Evolutionary conservation across 2,329 filamentous ascomycete species (phyloP).

Genomic region (Pestalotiopsis sp.): DNA sequence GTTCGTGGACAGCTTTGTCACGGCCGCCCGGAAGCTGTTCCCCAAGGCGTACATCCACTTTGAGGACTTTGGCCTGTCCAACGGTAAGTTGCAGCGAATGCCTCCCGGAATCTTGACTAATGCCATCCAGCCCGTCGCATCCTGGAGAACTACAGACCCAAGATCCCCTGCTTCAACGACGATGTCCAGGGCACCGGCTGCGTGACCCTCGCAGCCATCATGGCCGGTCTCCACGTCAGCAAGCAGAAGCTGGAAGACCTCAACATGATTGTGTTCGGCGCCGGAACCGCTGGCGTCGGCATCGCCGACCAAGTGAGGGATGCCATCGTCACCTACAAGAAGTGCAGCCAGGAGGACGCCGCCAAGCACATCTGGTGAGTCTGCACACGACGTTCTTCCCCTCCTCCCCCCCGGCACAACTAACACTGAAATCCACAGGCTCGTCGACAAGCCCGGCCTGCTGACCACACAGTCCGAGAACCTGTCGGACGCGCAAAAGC

Average conservation of each 20-base stretch:
- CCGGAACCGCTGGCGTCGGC: conserved; percentile 80
- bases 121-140: conserved; percentile 62
- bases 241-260: conserved; percentile 68
- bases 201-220: conserved; percentile 81
- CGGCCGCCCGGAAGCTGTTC: conserved; percentile 67
- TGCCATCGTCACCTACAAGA: conserved; percentile 71
- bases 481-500: conserved; percentile 67
- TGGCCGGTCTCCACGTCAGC: conserved; percentile 73
- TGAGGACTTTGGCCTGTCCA: conserved; percentile 81
- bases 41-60: conserved; percentile 87
- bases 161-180: conserved; percentile 87
- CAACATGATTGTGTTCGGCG: conserved; percentile 75
- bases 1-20: conserved; percentile 77
- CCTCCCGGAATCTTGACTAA: neutral
- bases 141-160: conserved; percentile 72
- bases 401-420: neutral
- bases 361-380: conserved; percentile 75
- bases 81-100: conserved; percentile 47
- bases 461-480: conserved; percentile 64
- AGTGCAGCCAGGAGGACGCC: conserved; percentile 73
- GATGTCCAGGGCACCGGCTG: conserved; percentile 90
- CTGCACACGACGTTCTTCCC: neutral
- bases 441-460: conserved; percentile 81
- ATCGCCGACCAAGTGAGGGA: conserved; percentile 86
- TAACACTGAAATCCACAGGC: conserved; percentile 49